phyloP scores from a whole-genome alignment of 2,329 filamentous ascomycete genomes.

The Aureobasidium sp. region DNA sequence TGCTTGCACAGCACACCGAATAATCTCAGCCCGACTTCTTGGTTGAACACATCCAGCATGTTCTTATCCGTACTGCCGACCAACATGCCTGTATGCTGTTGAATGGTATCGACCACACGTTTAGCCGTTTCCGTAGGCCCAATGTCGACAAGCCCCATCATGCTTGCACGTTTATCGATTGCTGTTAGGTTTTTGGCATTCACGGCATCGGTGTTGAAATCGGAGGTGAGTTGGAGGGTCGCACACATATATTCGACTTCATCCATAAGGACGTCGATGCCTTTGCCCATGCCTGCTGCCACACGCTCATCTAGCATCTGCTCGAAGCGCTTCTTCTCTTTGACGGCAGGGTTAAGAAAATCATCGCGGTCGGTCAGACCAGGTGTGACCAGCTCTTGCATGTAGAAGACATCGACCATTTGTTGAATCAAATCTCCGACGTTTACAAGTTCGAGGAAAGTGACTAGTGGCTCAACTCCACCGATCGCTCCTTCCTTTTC shows the following conservation, averaged over 20 bases:
- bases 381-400: constrained; percentile 78
- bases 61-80: constrained; percentile 94
- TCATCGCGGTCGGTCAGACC: constrained; percentile 87
- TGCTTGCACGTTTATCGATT: constrained; percentile 22
- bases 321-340: constrained; percentile 97
- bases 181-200: constrained; percentile 20
- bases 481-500: background rate
- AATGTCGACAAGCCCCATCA: constrained; percentile 40
- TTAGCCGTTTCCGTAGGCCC: constrained; percentile 72
- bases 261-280: constrained; percentile 96
- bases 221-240: constrained; percentile 74
- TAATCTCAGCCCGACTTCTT: constrained; percentile 87
- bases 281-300: constrained; percentile 90
- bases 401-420: constrained; percentile 98
- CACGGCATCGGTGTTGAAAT: constrained; percentile 60
- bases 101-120: constrained; percentile 76
- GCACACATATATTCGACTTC: constrained; percentile 94
- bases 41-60: constrained; percentile 96
- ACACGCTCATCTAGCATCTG: constrained; percentile 97
- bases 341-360: constrained; percentile 81
- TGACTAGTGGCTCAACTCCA: constrained; percentile 83
- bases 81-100: constrained; percentile 85
- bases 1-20: constrained; percentile 94
- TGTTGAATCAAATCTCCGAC: constrained; percentile 96
- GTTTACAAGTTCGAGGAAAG: constrained; percentile 94